These are phyloP conservation scores for Pleurotus tuoliensis DNA, from an alignment of 768 basidiomycete genomes.

Conservation along the genomic window DNA sequence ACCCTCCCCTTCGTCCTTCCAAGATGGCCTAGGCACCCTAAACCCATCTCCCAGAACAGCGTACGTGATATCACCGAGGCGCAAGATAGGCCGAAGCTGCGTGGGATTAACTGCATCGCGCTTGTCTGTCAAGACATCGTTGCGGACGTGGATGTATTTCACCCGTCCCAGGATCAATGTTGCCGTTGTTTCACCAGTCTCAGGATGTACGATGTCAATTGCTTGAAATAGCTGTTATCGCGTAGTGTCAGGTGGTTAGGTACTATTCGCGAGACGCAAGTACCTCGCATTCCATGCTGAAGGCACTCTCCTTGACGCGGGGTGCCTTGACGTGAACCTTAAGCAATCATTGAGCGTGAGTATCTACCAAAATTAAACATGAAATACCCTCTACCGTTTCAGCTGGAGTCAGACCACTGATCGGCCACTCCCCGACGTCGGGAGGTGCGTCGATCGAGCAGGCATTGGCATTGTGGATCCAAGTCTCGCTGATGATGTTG, in stretches of 20 bases:
- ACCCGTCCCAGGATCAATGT: conserved; percentile 50
- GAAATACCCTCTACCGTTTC: conserved; percentile 41
- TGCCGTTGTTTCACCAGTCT: conserved; percentile 27
- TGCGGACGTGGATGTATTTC: conserved; percentile 55
- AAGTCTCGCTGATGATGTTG: conserved; percentile 73
- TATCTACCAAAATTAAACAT: neutral
- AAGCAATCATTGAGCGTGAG: conserved; percentile 5
- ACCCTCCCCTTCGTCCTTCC: conserved; percentile 49
- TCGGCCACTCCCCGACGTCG: conserved; percentile 53
- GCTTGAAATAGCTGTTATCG: conserved; percentile 35
- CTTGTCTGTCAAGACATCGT: conserved; percentile 42
- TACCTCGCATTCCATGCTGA: conserved; percentile 60
- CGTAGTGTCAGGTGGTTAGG: conserved; percentile 20
- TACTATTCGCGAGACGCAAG: neutral
- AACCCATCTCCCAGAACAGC: conserved; percentile 38
- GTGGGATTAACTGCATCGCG: conserved; percentile 40
- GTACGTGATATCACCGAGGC: conserved; percentile 55
- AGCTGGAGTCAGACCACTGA: conserved; percentile 57
- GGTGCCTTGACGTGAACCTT: conserved; percentile 46
- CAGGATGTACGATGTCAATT: conserved; percentile 38
- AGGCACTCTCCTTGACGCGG: conserved; percentile 60
- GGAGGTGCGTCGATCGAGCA: conserved; percentile 49
- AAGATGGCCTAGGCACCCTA: conserved; percentile 54
- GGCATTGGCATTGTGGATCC: conserved; percentile 53
- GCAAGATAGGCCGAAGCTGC: conserved; percentile 42